These are phyloP conservation scores for Tulasnella sp. DNA, from an alignment of 768 basidiomycete genomes.

Conservation along the genomic window DNA sequence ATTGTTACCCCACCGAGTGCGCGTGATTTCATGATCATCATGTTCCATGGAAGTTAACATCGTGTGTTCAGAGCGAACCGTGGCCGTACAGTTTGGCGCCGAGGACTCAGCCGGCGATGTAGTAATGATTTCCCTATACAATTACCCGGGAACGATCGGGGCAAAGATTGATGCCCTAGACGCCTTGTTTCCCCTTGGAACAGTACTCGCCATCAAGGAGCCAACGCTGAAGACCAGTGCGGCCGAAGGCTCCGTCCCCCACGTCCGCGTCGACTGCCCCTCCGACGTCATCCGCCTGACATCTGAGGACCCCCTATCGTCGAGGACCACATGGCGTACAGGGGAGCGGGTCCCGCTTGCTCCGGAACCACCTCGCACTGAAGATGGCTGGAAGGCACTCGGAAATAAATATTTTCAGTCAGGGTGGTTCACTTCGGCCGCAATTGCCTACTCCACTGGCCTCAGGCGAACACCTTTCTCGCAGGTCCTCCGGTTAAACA, in stretches of 20 bases:
- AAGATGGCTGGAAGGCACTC: conserved; percentile 30
- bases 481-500: conserved; percentile 16
- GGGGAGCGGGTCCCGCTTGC: not conserved
- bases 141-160: conserved; percentile 16
- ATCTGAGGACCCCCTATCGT: not conserved
- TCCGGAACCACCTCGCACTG: not conserved
- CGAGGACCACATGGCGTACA: conserved; percentile 18
- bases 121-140: conserved; percentile 11
- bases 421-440: conserved; percentile 33
- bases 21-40: not conserved
- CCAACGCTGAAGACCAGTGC: conserved; percentile 25
- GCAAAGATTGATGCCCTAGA: conserved; percentile 27
- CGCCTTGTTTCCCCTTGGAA: conserved; percentile 29
- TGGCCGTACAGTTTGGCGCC: conserved; percentile 15
- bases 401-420: conserved; percentile 34
- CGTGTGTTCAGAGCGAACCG: not conserved
- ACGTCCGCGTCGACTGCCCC: conserved; percentile 29
- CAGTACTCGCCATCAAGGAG: conserved; percentile 29
- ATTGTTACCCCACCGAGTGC: conserved; percentile 4
- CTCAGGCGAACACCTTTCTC: conserved; percentile 20
- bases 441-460: conserved; percentile 31
- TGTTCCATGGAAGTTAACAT: not conserved
- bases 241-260: not conserved
- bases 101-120: conserved; percentile 24
- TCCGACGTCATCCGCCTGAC: conserved; percentile 25